Base-by-base conservation (phyloP, 179 eudicot genomes). In the Beta corolliflora region DNA sequence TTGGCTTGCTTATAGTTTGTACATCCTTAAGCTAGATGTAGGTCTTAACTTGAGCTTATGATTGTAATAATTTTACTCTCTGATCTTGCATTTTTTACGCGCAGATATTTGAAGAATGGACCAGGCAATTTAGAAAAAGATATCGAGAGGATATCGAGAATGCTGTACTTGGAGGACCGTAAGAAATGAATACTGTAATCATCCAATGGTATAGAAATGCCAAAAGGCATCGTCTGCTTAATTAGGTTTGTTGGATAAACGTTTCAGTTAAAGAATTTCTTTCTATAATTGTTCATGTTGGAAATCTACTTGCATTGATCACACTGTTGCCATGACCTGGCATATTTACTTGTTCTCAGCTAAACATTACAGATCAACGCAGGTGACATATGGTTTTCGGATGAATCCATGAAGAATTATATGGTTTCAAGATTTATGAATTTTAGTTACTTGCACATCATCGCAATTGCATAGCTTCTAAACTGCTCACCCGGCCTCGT, bases 91-190 rank as follows among this genome's bases (percentile, higher is more conserved):
- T 6, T 44, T 5, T 1, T 48, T 8, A 8, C 18, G 77, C 85
- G 86, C 87, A 95, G 99, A 88, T 95, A 95, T 78, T 77, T 89
- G 80, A 95, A 91, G 92, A 92, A 76, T 70, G 98, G 98, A 84
- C 91, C 98, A 7, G 97, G 95, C 48, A 90, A 89, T 79, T 88
- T 95, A n/a, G 99, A 95, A 65, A 95, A 95, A 84, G 95, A 95
- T 83, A 86, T 95, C 65, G 99, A 95, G 76, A 94, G 82, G 99
- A 95, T 83, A 94, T 95, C 15, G 99, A 95, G 85, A 95, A 95
- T 83, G 99, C 99, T 63, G 93, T 94, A 71, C 97, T 95, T 71
- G 99, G 99, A 86, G 99, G 99, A 41, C 99, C 99, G 9, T 93
- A 83, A 85, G 77, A 48, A 41, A 77, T 18, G 21, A 21, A 46